These are phyloP conservation scores for Coprinellus aureogranulatus DNA, from an alignment of 768 basidiomycete species.

Conservation along the genomic window DNA sequence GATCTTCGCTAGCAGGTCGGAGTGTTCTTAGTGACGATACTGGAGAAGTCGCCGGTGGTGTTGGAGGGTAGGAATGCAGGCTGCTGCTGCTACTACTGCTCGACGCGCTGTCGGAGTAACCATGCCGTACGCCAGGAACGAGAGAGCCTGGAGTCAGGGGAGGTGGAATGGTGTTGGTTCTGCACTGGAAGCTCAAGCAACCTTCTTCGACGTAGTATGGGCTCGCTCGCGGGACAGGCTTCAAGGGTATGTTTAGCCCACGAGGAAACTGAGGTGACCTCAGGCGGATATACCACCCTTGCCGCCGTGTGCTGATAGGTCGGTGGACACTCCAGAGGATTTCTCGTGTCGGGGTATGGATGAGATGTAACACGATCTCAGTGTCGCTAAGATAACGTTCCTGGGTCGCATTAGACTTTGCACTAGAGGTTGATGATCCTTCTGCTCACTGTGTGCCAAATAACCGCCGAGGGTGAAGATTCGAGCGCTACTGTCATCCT, in stretches of 20 bases:
- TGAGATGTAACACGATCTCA: constrained; percentile 5
- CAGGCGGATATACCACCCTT: constrained; percentile 83
- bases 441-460: constrained; percentile 11
- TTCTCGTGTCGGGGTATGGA: constrained; percentile 63
- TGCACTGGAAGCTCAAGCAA: constrained; percentile 50
- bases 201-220: constrained; percentile 47
- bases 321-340: constrained; percentile 76
- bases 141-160: neutral
- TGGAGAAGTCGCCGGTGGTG: constrained; percentile 37
- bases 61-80: constrained; percentile 60
- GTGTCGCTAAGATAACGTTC: constrained; percentile 7
- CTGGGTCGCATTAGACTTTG: neutral
- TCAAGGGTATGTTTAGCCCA: constrained; percentile 52
- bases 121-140: neutral
- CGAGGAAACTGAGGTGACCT: constrained; percentile 70
- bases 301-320: constrained; percentile 43
- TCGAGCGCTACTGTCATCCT: constrained; percentile 3
- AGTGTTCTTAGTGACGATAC: neutral
- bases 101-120: neutral
- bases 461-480: constrained; percentile 4
- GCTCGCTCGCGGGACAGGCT: constrained; percentile 46
- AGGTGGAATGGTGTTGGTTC: constrained; percentile 38
- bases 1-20: neutral
- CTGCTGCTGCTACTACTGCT: constrained; percentile 44
- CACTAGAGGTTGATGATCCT: neutral